Percentiles rank a stretch among this genome's conserved stretches.
Evolutionary conservation across 352 stramenopile species (phyloP).

Genomic region (Phytophthora idaei): DNA sequence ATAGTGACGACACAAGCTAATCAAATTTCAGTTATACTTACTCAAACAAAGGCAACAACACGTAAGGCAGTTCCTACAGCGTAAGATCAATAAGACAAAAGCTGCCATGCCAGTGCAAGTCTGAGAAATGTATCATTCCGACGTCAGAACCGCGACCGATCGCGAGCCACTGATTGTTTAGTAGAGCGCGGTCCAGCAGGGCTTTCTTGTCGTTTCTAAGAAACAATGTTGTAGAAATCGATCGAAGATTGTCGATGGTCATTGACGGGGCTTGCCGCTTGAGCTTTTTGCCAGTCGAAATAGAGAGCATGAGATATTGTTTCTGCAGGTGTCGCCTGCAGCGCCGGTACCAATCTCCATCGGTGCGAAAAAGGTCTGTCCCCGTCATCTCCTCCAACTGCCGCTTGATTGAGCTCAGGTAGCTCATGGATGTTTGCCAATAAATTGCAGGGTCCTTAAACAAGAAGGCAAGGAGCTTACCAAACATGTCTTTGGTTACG

Average conservation of each 20-base stretch:
- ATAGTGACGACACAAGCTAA: too few species aligned
- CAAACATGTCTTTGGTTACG: too few species aligned
- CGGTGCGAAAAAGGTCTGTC: not conserved
- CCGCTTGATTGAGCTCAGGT: constrained; percentile 1
- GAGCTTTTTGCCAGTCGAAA: constrained; percentile 10
- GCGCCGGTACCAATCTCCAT: not conserved
- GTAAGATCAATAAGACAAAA: not conserved
- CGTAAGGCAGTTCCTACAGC: not conserved
- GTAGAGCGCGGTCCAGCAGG: not conserved
- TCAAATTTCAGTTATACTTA: too few species aligned
- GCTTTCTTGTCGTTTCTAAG: not conserved
- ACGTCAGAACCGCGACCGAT: not conserved
- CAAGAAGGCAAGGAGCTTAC: too few species aligned
- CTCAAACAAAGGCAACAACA: too few species aligned
- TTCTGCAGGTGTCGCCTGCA: constrained; percentile 11
- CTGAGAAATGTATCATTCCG: not conserved
- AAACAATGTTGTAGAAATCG: constrained; percentile 1
- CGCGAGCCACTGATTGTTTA: not conserved
- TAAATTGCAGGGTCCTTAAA: not conserved
- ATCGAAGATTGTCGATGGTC: too few species aligned
- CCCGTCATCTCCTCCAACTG: not conserved
- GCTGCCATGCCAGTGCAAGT: not conserved
- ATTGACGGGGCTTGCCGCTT: too few species aligned
- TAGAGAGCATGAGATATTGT: constrained; percentile 1
- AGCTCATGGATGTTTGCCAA: constrained; percentile 16